Conservation (phyloP, 495 filamentous ascomycete genomes). For the Penicillium salamii region DNA sequence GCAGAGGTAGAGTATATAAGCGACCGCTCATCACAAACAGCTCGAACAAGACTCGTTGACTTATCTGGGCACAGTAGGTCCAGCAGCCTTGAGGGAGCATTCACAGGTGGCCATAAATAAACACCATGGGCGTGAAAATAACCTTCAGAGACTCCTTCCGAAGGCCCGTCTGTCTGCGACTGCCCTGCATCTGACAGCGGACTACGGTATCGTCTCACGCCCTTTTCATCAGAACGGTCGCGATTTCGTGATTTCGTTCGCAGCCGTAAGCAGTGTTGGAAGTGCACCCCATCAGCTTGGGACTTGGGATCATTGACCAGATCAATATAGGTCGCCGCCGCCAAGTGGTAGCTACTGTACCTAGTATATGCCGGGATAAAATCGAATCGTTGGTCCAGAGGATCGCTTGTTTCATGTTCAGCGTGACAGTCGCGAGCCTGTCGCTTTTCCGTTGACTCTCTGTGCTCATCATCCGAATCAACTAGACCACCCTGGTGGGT, state of each 20-base stretch:
- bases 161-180: constrained; percentile 22
- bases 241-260: constrained; percentile 48
- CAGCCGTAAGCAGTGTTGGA: constrained; percentile 50
- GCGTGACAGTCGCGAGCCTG: constrained; percentile 38
- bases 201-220: too few species aligned
- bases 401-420: constrained; percentile 51
- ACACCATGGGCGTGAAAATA: constrained; percentile 50
- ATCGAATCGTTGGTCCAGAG: constrained; percentile 41
- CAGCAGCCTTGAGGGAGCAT: constrained; percentile 48
- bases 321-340: constrained; percentile 59
- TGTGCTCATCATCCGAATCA: constrained; percentile 32
- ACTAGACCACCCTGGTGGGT: too few species aligned
- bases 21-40: constrained; percentile 60
- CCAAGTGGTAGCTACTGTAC: constrained; percentile 57
- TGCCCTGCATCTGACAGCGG: constrained; percentile 27
- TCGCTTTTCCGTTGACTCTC: constrained; percentile 37
- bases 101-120: constrained; percentile 57
- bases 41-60: constrained; percentile 44
- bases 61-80: constrained; percentile 57
- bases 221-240: constrained; percentile 38
- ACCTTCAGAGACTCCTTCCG: constrained; percentile 38
- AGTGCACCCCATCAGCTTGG: constrained; percentile 28
- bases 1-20: constrained; percentile 53
- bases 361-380: constrained; percentile 58
- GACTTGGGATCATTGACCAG: constrained; percentile 59